Base-by-base conservation (phyloP, 345 rosid genomes). In the Mercurialis annua region DNA sequence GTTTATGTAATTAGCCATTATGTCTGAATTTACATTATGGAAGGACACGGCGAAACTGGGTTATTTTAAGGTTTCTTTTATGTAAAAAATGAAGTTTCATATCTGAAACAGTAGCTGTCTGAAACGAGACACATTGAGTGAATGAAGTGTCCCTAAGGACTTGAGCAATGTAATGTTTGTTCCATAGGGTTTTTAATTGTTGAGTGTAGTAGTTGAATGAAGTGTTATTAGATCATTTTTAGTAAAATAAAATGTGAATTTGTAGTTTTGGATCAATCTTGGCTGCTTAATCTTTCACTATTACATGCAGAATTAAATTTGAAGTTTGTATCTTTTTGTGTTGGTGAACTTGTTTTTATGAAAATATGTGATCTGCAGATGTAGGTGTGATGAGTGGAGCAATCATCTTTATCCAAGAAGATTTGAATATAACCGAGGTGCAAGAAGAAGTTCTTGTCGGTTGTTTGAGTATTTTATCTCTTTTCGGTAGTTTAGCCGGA, bases 331-430 rank as follows among this genome's bases (percentile, higher is more conserved):
- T 30, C 21, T 55, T 27, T 29, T 27, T 16, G 1, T 23, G 1
- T 3, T 23, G 20, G 31, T 38, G 15, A 15, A 40, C 44, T 4
- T 3, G 44, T 40, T 10, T 5, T 34, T 34, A 34, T 34, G 21
- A 34, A 24, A 17, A 59, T 7, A 18, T 67, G 1, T 24, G 1
- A 50, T 79, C 29, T 70, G 73, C 91, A 92, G 97, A 92, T 83
- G 91, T 92, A 2, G 98, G 97, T 52, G 95, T 92, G 30, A 92
- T 92, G 97, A 92, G 98, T 66, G 97, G 98, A 72, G 98, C 98
- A 62, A 84, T 92, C 73, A 77, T 88, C 71, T 92, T 88, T 76
- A 92, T 92, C 66, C 87, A 90, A 56, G 81, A 92, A 79, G 97
- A 92, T 69, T 81, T 92, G 36, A 90, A 86, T 16, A 87, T 88